A percentile compares a stretch with the other conserved stretches of the same genome.
phyloP scores from a whole-genome alignment of 2,329 filamentous ascomycete species.

The Colletotrichum sidae region DNA sequence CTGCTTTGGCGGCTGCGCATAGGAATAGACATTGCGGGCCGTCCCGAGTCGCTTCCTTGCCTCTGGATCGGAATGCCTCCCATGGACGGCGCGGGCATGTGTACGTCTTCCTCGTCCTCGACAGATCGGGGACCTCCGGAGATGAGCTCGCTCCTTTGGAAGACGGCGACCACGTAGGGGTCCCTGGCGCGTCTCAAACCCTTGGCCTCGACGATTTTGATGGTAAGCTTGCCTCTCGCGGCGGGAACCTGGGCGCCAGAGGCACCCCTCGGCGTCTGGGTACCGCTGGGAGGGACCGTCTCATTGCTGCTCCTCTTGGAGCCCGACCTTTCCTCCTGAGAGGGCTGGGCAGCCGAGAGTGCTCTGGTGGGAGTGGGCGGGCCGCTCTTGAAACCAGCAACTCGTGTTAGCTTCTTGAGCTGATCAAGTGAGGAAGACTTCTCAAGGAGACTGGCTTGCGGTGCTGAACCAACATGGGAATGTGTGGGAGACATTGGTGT shows the following conservation, averaged over 20 bases:
- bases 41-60: slow-evolving; percentile 83
- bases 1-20: slow-evolving; percentile 98
- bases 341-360: slow-evolving; percentile 73
- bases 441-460: slow-evolving; percentile 52
- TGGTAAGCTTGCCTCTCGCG: slow-evolving; percentile 87
- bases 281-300: slow-evolving; percentile 60
- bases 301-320: slow-evolving; percentile 51
- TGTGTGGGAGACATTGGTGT: slow-evolving; percentile 64
- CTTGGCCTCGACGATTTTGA: slow-evolving; percentile 88
- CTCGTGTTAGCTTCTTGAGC: slow-evolving; percentile 90
- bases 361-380: slow-evolving; percentile 91
- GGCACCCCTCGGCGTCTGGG: slow-evolving; percentile 62
- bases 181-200: slow-evolving; percentile 85
- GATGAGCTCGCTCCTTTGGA: slow-evolving; percentile 96
- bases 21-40: slow-evolving; percentile 89
- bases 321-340: slow-evolving; percentile 57
- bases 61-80: slow-evolving; percentile 73
- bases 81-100: slow-evolving; percentile 57
- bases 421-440: slow-evolving; percentile 74
- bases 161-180: slow-evolving; percentile 96
- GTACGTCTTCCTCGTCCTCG: slow-evolving; percentile 70
- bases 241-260: slow-evolving; percentile 73
- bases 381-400: slow-evolving; percentile 86
- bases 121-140: slow-evolving; percentile 81
- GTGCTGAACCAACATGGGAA: slow-evolving; percentile 50